These are phyloP conservation scores for Globisporangium yorkense DNA, from an alignment of 352 stramenopile genomes.

Conservation along the genomic window DNA sequence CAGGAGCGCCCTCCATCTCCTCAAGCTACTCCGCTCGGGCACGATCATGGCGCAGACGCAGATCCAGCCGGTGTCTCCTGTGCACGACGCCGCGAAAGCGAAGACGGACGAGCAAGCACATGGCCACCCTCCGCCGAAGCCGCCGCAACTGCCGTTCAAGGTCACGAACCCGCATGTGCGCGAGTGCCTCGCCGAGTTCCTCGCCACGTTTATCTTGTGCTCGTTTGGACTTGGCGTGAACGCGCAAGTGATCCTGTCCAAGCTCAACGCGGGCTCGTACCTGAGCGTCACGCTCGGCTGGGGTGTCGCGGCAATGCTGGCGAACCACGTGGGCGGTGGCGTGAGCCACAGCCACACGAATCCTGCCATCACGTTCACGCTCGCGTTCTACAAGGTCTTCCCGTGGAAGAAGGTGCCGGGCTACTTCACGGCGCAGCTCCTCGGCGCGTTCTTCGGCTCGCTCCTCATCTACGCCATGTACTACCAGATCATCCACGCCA, in stretches of 20 bases:
- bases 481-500: conserved; percentile 20
- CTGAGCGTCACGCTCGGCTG: conserved; percentile 28
- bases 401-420: conserved; percentile 17
- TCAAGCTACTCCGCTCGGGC: too few species aligned
- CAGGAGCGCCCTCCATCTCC: background rate
- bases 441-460: conserved; percentile 24
- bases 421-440: conserved; percentile 21
- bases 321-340: conserved; percentile 24
- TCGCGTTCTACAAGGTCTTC: conserved; percentile 20
- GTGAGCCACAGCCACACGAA: conserved; percentile 37
- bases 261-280: conserved; percentile 10
- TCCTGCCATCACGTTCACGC: conserved; percentile 28
- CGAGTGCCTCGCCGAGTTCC: conserved; percentile 37
- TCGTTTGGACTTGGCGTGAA: conserved; percentile 24
- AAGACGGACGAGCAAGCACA: background rate
- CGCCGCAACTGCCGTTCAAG: conserved; percentile 14
- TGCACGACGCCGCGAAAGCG: background rate
- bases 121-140: background rate
- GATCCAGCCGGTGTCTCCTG: conserved; percentile 1
- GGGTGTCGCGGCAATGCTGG: conserved; percentile 36
- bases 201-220: conserved; percentile 27
- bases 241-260: conserved; percentile 21
- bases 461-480: conserved; percentile 27
- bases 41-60: conserved; percentile 1
- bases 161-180: conserved; percentile 22